These are phyloP conservation scores for Galerina marginata DNA, from an alignment of 768 basidiomycete species.

Conservation along the genomic window DNA sequence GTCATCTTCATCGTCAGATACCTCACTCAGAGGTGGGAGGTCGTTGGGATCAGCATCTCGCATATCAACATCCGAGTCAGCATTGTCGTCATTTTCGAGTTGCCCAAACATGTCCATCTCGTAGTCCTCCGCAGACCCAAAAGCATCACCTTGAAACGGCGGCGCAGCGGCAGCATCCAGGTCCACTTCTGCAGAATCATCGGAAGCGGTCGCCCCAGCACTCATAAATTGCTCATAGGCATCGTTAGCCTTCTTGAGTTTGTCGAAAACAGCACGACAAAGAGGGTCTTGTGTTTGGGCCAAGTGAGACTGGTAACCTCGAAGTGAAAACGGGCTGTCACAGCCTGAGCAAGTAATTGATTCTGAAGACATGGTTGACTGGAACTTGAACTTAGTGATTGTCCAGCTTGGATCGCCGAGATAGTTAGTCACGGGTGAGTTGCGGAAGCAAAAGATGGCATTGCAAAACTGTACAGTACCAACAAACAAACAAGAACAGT, in stretches of 20 bases:
- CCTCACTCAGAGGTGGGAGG: no score
- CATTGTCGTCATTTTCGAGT: background rate
- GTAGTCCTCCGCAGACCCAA: conserved; percentile 10
- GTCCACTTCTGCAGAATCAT: no score
- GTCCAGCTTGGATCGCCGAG: background rate
- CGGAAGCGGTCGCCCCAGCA: no score
- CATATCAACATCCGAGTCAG: no score
- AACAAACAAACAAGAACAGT: background rate
- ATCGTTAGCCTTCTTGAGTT: background rate
- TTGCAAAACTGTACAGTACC: conserved; percentile 6
- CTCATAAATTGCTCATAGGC: no score
- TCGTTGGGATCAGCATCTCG: no score
- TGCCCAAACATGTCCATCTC: conserved; percentile 8
- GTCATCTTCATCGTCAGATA: background rate
- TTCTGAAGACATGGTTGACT: background rate
- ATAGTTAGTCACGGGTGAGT: background rate
- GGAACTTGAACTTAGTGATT: no score
- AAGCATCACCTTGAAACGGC: conserved; percentile 10
- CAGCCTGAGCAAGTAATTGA: background rate
- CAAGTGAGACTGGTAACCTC: conserved; percentile 2
- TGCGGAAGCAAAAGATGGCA: conserved; percentile 1
- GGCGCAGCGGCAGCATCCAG: no score
- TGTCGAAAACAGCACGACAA: background rate
- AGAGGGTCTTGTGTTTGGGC: background rate
- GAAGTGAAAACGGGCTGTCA: background rate